Percentiles rank a stretch among this genome's conserved stretches.
Evolutionary conservation across 257 asterid genomes (phyloP).

Genomic region (Perilla frutescens): DNA sequence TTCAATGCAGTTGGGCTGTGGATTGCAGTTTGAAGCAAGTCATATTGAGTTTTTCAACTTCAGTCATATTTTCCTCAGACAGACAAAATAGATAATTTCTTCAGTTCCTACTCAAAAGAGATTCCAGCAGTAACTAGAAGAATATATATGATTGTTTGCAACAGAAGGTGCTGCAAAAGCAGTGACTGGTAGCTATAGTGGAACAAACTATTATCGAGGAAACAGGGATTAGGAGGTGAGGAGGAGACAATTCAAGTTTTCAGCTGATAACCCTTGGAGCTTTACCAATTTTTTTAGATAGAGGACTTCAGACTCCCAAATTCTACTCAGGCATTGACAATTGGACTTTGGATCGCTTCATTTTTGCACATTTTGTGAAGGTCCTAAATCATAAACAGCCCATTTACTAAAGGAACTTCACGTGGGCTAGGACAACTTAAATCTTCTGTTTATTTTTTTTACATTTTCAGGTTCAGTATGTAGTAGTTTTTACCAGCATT

Average conservation of each 20-base stretch:
- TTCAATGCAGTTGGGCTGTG: no score
- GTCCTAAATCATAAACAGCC: no score
- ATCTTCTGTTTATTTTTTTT: neutral
- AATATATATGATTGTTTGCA: neutral
- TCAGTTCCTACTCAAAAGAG: neutral
- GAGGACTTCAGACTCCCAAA: neutral
- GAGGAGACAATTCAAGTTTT: neutral
- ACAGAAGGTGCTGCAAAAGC: neutral
- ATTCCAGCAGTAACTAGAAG: conserved; percentile 14
- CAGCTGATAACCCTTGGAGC: neutral
- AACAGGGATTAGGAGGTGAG: neutral
- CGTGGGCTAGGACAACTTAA: neutral
- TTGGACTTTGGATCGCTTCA: neutral
- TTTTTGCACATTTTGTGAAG: neutral
- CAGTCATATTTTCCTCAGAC: neutral
- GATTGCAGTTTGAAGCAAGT: no score
- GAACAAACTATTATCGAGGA: neutral
- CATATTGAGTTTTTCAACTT: neutral
- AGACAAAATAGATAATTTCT: neutral
- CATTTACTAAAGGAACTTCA: conserved; percentile 7
- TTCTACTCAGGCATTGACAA: neutral
- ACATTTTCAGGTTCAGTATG: no score
- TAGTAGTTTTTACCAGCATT: neutral
- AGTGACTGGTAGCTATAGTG: neutral
- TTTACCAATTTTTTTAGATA: neutral